These are phyloP conservation scores for Kuraishia cidri DNA, from an alignment of 805 yeast genomes.

Conservation along the genomic window DNA sequence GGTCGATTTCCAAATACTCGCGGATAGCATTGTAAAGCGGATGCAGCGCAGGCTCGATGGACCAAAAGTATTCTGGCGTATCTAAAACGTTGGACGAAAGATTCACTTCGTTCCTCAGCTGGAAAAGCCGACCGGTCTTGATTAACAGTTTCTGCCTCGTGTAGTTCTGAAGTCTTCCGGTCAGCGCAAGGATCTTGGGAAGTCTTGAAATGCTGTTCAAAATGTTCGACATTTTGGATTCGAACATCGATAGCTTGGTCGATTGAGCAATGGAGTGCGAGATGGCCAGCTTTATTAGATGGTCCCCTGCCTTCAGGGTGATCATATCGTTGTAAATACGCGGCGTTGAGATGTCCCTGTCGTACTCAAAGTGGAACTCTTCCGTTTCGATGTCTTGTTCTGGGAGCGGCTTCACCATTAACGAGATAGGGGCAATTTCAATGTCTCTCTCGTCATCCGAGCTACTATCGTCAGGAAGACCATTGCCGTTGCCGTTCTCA, in stretches of 20 bases:
- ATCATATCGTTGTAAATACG: constrained; percentile 91
- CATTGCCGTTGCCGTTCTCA: constrained; percentile 20
- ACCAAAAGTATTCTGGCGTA: constrained; percentile 96
- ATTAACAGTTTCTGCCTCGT: constrained; percentile 77
- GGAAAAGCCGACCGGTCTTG: constrained; percentile 86
- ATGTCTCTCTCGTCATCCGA: constrained; percentile 1
- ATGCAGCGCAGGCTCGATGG: constrained; percentile 87
- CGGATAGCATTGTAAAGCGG: constrained; percentile 85
- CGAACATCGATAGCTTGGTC: constrained; percentile 84
- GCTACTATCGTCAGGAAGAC: not conserved
- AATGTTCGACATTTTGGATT: constrained; percentile 80
- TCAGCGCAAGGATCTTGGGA: constrained; percentile 83
- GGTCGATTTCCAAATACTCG: constrained; percentile 91
- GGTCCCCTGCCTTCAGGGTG: constrained; percentile 85
- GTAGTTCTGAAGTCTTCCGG: constrained; percentile 74
- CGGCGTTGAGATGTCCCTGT: constrained; percentile 35
- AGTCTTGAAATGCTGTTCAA: constrained; percentile 79
- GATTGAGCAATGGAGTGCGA: constrained; percentile 97
- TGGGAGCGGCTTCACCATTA: constrained; percentile 65
- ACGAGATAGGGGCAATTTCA: constrained; percentile 3
- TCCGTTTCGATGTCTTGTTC: constrained; percentile 93
- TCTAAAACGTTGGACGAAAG: constrained; percentile 84
- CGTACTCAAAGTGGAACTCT: constrained; percentile 69
- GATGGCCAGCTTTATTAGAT: constrained; percentile 83
- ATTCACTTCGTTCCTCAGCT: constrained; percentile 88